Percentiles rank a stretch among this genome's conserved stretches.
phyloP scores from a whole-genome alignment of 129 eudicot genomes.

The Sambucus nigra region DNA sequence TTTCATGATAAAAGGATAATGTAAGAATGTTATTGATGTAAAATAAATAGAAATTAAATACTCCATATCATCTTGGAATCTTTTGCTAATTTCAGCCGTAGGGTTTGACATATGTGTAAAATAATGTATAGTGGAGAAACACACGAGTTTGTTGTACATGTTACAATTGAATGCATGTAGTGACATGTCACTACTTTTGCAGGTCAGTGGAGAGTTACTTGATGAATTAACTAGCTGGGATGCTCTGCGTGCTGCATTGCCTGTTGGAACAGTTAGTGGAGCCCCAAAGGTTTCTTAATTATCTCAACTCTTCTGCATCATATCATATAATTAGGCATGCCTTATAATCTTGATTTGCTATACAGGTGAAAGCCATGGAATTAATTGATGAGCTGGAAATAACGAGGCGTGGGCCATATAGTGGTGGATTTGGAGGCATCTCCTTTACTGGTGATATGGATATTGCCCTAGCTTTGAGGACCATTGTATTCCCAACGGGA shows the following conservation, averaged over 20 bases:
- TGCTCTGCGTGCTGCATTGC: constrained; percentile 94
- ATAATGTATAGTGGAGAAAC: not conserved
- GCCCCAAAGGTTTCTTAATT: constrained; percentile 73
- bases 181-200: constrained; percentile 10
- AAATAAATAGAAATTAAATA: no score
- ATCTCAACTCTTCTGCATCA: constrained; percentile 2
- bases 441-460: constrained; percentile 95
- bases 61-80: no score
- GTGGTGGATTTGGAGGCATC: constrained; percentile 98
- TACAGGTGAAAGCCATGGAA: constrained; percentile 98
- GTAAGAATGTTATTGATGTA: no score
- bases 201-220: constrained; percentile 91
- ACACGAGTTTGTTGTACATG: not conserved
- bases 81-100: no score
- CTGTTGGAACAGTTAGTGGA: constrained; percentile 99
- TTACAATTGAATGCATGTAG: not conserved
- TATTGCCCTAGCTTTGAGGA: constrained; percentile 85
- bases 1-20: no score
- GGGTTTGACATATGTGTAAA: not conserved
- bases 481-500: constrained; percentile 81
- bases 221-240: constrained; percentile 83
- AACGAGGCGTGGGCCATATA: constrained; percentile 90
- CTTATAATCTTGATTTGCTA: not conserved
- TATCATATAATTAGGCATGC: not conserved
- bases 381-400: constrained; percentile 81